Base-by-base conservation (phyloP, 2,329 filamentous ascomycete genomes). In the Cladobotryum protrusum region DNA sequence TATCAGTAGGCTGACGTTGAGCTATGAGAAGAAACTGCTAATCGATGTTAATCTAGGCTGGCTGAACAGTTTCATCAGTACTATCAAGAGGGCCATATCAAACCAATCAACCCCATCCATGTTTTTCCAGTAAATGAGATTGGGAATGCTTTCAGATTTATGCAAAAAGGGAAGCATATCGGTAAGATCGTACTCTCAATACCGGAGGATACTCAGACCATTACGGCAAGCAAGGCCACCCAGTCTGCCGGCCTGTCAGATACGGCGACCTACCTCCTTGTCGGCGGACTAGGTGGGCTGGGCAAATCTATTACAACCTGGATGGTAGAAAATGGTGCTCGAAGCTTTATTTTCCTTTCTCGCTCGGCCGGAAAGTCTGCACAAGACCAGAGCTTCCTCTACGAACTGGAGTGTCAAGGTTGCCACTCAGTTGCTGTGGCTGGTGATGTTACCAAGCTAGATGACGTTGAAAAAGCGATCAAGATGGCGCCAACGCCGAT, bases 331-430 rank as follows among this genome's bases (percentile, higher is more conserved):
- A 42, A 49, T 0, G 66, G 66, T 0, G 63, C 64, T 1, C 54
- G 54, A 7, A 50, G 60, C n/a, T 55, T 69, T 29, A 49, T 63
- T 0, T 52, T 56, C 41, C 43, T 61, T 5, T 59, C 54, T 7
- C 52, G 55, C 6, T 49, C 46, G 3, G 55, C 47, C 2, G 47
- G 43, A 11, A 15, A 40, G 15, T 41, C 29, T 9, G 4, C 32
- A 2, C 18, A 48, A 3, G 45, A 57, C 9, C 33, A 46, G 4
- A 15, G 14, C 1, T 56, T 57, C 15, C 43, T 58, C 9, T 37
- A 51, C 12, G 59, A 61, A 45, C 48, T 64, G 2, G 43, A 50
- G 32, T 35, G 40, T 5, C 49, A 55, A 29, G 58, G 57, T 11
- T 56, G 52, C 14, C 33, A 35, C 5, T 56, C 43, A 5, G 7